phyloP scores from a whole-genome alignment of 2,329 filamentous ascomycete species.

The Fusarium pseudonygamai region DNA sequence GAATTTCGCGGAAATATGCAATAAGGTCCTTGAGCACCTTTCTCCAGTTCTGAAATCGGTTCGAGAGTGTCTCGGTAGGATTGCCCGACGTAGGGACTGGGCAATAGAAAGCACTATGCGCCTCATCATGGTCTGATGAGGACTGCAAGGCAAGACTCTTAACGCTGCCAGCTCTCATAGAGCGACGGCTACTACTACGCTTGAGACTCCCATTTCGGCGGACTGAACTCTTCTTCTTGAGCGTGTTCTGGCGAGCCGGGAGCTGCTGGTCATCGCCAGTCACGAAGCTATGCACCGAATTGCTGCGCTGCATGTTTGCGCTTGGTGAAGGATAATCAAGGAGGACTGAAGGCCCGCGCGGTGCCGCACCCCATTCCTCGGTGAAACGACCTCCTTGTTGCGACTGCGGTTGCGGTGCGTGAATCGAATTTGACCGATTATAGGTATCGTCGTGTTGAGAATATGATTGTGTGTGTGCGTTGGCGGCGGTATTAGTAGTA shows the following conservation, averaged over 20 bases:
- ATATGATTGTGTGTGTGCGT: constrained; percentile 17
- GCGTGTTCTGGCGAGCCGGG: constrained; percentile 70
- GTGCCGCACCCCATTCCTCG: constrained; percentile 77
- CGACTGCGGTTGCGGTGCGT: constrained; percentile 34
- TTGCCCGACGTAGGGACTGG: constrained; percentile 88
- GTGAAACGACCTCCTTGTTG: constrained; percentile 64
- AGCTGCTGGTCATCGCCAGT: constrained; percentile 56
- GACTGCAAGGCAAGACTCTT: constrained; percentile 80
- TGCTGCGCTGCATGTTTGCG: constrained; percentile 66
- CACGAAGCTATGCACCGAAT: constrained; percentile 66
- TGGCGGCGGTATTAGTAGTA: constrained; percentile 29
- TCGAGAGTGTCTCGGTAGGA: constrained; percentile 87
- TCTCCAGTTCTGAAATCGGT: constrained; percentile 95
- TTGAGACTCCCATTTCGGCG: constrained; percentile 78
- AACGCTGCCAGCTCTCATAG: constrained; percentile 86
- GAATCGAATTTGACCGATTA: constrained; percentile 24
- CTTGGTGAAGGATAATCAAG: constrained; percentile 57
- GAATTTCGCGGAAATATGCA: constrained; percentile 91
- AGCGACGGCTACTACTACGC: constrained; percentile 82
- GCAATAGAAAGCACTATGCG: constrained; percentile 86
- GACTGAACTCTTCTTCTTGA: constrained; percentile 89
- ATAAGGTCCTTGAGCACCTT: constrained; percentile 96
- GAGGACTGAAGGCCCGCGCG: constrained; percentile 70
- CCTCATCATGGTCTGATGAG: constrained; percentile 72
- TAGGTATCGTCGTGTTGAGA: constrained; percentile 35